phyloP scores from a whole-genome alignment of 371 early-diverging fungal species.

The Blastocladiella emersonii region DNA sequence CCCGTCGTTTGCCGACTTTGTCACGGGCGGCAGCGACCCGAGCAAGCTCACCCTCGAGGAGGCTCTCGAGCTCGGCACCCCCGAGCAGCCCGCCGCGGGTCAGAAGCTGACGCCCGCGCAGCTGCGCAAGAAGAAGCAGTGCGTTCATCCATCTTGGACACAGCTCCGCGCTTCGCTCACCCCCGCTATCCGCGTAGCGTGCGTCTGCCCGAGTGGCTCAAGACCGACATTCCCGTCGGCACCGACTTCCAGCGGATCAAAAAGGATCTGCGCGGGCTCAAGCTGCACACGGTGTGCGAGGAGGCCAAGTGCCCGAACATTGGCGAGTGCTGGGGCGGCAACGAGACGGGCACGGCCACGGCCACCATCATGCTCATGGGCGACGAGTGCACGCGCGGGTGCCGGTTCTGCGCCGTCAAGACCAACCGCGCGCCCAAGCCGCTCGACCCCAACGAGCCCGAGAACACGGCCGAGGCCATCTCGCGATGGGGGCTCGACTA shows the following conservation, averaged over 20 bases:
- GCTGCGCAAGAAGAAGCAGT: background rate
- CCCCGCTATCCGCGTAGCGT: slow-evolving; percentile 2
- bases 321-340: slow-evolving; percentile 96
- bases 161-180: background rate
- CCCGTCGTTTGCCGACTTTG: slow-evolving; percentile 54
- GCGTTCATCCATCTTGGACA: background rate
- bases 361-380: slow-evolving; percentile 99
- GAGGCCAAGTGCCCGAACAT: slow-evolving; percentile 97
- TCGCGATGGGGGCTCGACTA: slow-evolving; percentile 94
- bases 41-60: slow-evolving; percentile 40
- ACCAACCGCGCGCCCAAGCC: slow-evolving; percentile 78
- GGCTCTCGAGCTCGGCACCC: slow-evolving; percentile 45
- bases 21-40: slow-evolving; percentile 30
- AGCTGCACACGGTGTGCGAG: slow-evolving; percentile 83
- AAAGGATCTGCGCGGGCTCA: slow-evolving; percentile 76
- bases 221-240: slow-evolving; percentile 82
- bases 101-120: background rate
- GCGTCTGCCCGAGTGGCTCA: slow-evolving; percentile 82
- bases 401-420: slow-evolving; percentile 96
- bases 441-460: slow-evolving; percentile 85
- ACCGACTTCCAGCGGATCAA: slow-evolving; percentile 66
- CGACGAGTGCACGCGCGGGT: slow-evolving; percentile 95
- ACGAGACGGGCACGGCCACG: slow-evolving; percentile 88
- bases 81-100: slow-evolving; percentile 17
- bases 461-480: slow-evolving; percentile 87